Base-by-base conservation (phyloP, 352 stramenopile species). In the Saprolegnia parasitica region DNA sequence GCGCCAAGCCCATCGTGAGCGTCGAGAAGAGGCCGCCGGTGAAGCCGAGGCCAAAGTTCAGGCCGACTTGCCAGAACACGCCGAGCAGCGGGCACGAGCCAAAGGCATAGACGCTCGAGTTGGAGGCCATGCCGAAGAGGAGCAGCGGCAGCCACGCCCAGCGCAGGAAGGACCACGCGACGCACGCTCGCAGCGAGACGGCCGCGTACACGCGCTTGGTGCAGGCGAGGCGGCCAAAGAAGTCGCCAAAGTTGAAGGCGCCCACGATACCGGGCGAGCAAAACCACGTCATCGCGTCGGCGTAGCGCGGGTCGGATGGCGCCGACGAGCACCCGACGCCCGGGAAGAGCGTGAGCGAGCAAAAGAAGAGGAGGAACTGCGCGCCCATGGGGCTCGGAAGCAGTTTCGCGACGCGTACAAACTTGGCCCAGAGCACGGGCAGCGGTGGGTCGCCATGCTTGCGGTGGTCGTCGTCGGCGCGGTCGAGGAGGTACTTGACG, bases 171-270 rank as follows among this genome's bases (percentile, higher is more conserved):
- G 76, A 81, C 0, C 85, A 61, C 16, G 57, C 39, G 6, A 88
- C 68, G 32, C 76, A 86, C 26, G 74, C 68, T 26, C 79, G 72
- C 67, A 85, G 82, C n/a, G 73, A 85, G 40, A 88, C 79, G 29
- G 84, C 42, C 55, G 79, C 83, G 76, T 87, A 88, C 39, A 86
- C 77, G 11, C 73, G 71, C 21, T 77, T 78, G 5, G 75, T 73
- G 52, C 74, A 88, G 37, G 86, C 58, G 23, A 90, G 68, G 23
- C 81, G 78, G 1, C 78, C 83, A 55, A 89, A 75, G 66, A 84
- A 88, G 66, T 88, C 81, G 11, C 81, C 81, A 71, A 81, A 80
- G 77, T 88, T 86, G 79, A 83, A 88, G 24, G 57, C 71, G 6
- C 72, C 82, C 10, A 88, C 77, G 37, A 88, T 81, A 13, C 80